phyloP scores from a whole-genome alignment of 345 rosid species.

The Rhizophora mangle region DNA sequence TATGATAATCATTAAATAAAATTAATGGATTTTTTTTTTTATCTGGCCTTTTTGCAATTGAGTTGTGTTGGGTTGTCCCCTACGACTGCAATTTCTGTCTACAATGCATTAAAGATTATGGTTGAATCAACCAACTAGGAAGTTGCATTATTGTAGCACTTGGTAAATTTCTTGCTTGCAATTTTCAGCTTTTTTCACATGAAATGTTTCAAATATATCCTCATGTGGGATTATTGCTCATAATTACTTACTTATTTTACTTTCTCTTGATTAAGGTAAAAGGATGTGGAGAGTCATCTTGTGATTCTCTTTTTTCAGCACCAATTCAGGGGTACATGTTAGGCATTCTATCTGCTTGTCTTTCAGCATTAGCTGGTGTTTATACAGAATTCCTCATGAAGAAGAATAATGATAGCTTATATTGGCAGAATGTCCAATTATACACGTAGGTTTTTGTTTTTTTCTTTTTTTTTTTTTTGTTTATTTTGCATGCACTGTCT shows the following conservation, averaged over 20 bases:
- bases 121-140: neutral
- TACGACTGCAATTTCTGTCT: no score
- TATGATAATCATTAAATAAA: no score
- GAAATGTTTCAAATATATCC: neutral
- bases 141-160: neutral
- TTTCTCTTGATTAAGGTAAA: slow-evolving; percentile 16
- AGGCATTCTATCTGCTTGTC: slow-evolving; percentile 80
- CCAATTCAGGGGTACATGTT: slow-evolving; percentile 87
- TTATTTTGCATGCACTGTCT: slow-evolving; percentile 10
- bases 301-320: slow-evolving; percentile 83
- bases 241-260: neutral
- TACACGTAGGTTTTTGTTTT: slow-evolving; percentile 61
- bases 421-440: slow-evolving; percentile 93
- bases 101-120: no score
- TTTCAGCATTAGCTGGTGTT: slow-evolving; percentile 91
- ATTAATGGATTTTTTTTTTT: no score
- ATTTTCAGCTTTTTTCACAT: neutral
- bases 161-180: neutral
- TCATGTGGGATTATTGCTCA: neutral
- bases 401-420: slow-evolving; percentile 88
- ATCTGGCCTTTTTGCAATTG: no score
- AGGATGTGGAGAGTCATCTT: slow-evolving; percentile 82
- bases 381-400: slow-evolving; percentile 96
- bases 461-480: no score
- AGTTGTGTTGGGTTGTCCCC: no score